Evolutionary conservation across 106 monocot genomes (phyloP), one percentile per base, ranked within the genome.

Genomic region (Hemerocallis citrina): DNA sequence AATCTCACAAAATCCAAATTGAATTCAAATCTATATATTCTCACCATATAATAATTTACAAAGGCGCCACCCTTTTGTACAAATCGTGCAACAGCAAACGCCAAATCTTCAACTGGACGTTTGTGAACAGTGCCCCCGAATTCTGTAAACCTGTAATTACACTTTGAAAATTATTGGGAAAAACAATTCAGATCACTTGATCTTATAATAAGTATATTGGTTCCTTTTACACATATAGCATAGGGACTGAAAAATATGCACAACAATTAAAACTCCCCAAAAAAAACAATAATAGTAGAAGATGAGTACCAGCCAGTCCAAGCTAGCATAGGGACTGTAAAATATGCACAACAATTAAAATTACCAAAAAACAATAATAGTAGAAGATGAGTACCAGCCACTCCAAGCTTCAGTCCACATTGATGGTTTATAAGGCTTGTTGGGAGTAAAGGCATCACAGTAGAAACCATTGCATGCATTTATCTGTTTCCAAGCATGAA

Each of bases 391-490:
- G 55, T 75, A 94, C 94, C 94, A 94, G 47, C 89, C 94, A 78
- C 83, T 94, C 94, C 94, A 95, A 59, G 94, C 94, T 83, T 95
- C 94, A 61, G 94, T 89, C 94, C 94, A 95, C 75, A 95, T 77
- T 34, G 54, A 78, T 23, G 94, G 94, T 71, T 95, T 95, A 64
- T 89, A 81, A 43, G 89, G 80, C 66, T 73, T 81, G 81, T 95
- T 95, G 42, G 94, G 94, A 55, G 59, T 67, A 69, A 89, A 95
- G 43, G 60, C 64, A 71, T 95, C 94, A 76, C 94, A 89, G 44
- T 95, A 95, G 71, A 89, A 89, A 28, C 89, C 89, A 79, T 95
- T 95, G 73, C 94, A 95, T 47, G 94, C 64, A 71, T 95, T 95
- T 55, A 95, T 86, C 94, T 95, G 81, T 61, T 42, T 2, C 20